Percentiles rank a stretch among this genome's conserved stretches.
phyloP scores from a whole-genome alignment of 768 basidiomycete genomes.

The Cyathus striatus region DNA sequence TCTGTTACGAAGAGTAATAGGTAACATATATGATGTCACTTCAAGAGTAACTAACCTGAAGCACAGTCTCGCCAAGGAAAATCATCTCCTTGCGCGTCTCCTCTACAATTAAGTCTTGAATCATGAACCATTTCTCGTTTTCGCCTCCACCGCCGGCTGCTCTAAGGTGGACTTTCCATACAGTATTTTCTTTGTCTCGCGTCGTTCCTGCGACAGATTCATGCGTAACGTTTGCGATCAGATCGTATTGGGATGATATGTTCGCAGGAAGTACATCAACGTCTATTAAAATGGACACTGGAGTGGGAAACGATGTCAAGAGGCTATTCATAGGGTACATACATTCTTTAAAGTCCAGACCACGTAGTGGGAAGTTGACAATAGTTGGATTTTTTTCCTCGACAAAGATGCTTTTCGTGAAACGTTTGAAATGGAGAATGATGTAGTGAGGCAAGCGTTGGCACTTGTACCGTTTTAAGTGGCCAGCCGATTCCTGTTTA shows the following conservation, averaged over 20 bases:
- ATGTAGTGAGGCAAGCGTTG: conserved; percentile 87
- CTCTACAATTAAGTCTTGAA: conserved; percentile 94
- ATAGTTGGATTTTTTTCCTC: conserved; percentile 99
- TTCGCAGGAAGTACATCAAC: conserved; percentile 63
- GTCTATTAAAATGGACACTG: conserved; percentile 41
- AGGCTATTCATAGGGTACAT: conserved; percentile 22
- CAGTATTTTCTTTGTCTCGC: conserved; percentile 83
- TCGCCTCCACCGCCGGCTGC: conserved; percentile 74
- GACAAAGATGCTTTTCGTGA: conserved; percentile 93
- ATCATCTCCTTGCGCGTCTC: conserved; percentile 98
- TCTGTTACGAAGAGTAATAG: conserved; percentile 26
- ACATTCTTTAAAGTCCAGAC: conserved; percentile 93
- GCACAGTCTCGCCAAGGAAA: conserved; percentile 91
- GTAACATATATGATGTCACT: neutral
- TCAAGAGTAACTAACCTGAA: conserved; percentile 60
- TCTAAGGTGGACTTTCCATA: conserved; percentile 89
- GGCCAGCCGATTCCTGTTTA: conserved; percentile 74
- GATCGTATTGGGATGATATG: conserved; percentile 77
- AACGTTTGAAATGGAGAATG: conserved; percentile 92
- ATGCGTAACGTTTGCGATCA: conserved; percentile 92
- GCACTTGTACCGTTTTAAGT: conserved; percentile 86
- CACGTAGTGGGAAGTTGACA: conserved; percentile 92
- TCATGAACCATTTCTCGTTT: conserved; percentile 91
- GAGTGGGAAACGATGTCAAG: neutral
- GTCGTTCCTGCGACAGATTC: conserved; percentile 96